phyloP scores from a whole-genome alignment of 169 alveolate species.

The Plasmodium vivax region DNA sequence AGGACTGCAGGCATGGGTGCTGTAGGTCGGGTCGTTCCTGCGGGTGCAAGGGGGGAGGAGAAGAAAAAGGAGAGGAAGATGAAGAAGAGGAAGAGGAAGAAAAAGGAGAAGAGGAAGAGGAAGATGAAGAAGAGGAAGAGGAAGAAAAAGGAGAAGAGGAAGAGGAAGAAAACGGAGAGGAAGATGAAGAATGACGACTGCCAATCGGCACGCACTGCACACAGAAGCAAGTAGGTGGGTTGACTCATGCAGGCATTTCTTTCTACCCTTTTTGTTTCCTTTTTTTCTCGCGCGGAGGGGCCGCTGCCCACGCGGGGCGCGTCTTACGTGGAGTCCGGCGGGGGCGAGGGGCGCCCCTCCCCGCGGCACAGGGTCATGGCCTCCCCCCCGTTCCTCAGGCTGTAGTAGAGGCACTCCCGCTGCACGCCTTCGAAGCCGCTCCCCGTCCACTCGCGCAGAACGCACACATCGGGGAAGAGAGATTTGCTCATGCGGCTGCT shows the following conservation, averaged over 20 bases:
- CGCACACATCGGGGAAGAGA: constrained; percentile 30
- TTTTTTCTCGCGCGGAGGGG: neutral
- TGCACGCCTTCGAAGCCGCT: too few relatives aligned
- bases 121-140: too few relatives aligned
- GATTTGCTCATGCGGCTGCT: neutral
- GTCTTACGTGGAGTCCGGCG: neutral
- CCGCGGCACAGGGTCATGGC: neutral
- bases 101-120: too few relatives aligned
- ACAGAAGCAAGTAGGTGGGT: neutral
- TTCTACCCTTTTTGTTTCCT: too few relatives aligned
- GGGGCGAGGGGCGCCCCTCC: neutral
- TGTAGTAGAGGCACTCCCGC: constrained; percentile 23
- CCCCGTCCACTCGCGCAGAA: constrained; percentile 4
- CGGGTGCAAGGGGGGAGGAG: neutral
- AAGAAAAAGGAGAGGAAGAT: neutral
- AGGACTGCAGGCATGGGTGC: constrained; percentile 44
- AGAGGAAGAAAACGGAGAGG: too few relatives aligned
- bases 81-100: too few relatives aligned
- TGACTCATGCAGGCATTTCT: neutral
- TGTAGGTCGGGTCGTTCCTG: constrained; percentile 1
- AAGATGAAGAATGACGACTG: too few relatives aligned
- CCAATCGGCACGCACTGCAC: neutral
- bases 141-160: too few relatives aligned
- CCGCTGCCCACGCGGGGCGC: too few relatives aligned
- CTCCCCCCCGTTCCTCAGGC: constrained; percentile 2